A percentile compares a stretch with the other conserved stretches of the same genome.
Conservation (phyloP, 2,329 filamentous ascomycete genomes). For the Salinomyces thailandicus region DNA sequence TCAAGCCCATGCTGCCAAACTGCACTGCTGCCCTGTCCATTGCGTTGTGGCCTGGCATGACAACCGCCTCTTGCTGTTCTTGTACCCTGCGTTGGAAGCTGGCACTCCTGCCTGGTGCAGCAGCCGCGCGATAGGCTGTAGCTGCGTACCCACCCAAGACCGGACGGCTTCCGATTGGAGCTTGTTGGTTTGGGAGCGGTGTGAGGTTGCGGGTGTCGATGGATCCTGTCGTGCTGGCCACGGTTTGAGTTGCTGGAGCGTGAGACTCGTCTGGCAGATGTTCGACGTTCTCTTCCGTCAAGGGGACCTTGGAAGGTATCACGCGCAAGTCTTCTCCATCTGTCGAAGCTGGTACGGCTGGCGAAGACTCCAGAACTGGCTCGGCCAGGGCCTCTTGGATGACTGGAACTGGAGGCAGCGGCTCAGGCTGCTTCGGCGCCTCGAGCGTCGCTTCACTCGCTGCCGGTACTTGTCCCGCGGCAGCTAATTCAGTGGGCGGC, state of each 20-base stretch:
- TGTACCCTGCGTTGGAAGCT: slow-evolving; percentile 78
- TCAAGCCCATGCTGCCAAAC: slow-evolving; percentile 89
- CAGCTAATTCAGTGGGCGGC: slow-evolving; percentile 22
- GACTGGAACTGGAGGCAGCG: slow-evolving; percentile 14
- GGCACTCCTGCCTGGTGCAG: slow-evolving; percentile 53
- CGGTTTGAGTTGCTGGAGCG: slow-evolving; percentile 68
- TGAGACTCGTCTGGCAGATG: slow-evolving; percentile 74
- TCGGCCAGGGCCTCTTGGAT: slow-evolving; percentile 7
- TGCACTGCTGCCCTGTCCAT: slow-evolving; percentile 89
- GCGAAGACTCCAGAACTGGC: slow-evolving; percentile 11
- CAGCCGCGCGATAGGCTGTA: slow-evolving; percentile 70
- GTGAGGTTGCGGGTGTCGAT: slow-evolving; percentile 64
- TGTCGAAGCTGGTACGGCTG: background rate
- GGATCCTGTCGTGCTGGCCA: slow-evolving; percentile 82
- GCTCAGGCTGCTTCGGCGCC: slow-evolving; percentile 8
- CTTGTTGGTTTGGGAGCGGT: slow-evolving; percentile 49
- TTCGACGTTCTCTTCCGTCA: slow-evolving; percentile 88
- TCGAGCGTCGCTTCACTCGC: slow-evolving; percentile 12
- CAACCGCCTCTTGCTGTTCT: slow-evolving; percentile 93
- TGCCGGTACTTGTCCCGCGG: slow-evolving; percentile 19
- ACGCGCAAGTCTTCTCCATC: slow-evolving; percentile 33
- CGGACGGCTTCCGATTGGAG: slow-evolving; percentile 49
- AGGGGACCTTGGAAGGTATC: slow-evolving; percentile 64
- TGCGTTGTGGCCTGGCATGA: slow-evolving; percentile 94
- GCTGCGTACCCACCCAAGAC: slow-evolving; percentile 64